Percentiles rank a stretch among this genome's conserved stretches.
Conservation (phyloP, 164 flowering plant genomes). For the Stephania japonica region DNA sequence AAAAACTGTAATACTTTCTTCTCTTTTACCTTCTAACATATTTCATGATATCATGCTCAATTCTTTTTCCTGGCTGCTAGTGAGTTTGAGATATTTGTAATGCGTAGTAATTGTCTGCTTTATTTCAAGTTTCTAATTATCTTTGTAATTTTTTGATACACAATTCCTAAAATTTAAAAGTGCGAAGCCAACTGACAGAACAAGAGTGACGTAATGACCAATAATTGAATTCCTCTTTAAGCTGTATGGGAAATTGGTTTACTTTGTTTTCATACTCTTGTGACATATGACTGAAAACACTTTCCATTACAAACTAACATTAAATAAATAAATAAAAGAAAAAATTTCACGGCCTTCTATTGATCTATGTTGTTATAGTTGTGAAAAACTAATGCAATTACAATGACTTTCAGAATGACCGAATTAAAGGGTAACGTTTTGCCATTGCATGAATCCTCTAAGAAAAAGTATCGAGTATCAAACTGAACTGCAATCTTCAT, state of each 20-base stretch:
- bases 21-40: neutral
- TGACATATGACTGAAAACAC: neutral
- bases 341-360: too few relatives aligned
- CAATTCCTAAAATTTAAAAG: neutral
- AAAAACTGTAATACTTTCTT: slow-evolving; percentile 63
- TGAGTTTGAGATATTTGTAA: neutral
- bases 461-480: too few relatives aligned
- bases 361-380: too few relatives aligned
- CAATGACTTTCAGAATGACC: too few relatives aligned
- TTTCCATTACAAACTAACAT: too few relatives aligned
- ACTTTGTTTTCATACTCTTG: neutral
- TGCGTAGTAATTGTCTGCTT: neutral
- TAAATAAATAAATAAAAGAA: too few relatives aligned
- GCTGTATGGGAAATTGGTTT: neutral
- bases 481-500: too few relatives aligned
- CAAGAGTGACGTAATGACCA: neutral
- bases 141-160: neutral
- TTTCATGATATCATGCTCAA: neutral
- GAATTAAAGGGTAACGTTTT: too few relatives aligned
- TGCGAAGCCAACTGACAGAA: neutral
- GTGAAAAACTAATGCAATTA: too few relatives aligned
- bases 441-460: too few relatives aligned
- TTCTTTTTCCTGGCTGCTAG: neutral
- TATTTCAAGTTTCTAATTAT: neutral
- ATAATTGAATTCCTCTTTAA: neutral